Evolutionary conservation across 2,329 filamentous ascomycete genomes (phyloP).

Genomic region (Aureobasidium sp.): DNA sequence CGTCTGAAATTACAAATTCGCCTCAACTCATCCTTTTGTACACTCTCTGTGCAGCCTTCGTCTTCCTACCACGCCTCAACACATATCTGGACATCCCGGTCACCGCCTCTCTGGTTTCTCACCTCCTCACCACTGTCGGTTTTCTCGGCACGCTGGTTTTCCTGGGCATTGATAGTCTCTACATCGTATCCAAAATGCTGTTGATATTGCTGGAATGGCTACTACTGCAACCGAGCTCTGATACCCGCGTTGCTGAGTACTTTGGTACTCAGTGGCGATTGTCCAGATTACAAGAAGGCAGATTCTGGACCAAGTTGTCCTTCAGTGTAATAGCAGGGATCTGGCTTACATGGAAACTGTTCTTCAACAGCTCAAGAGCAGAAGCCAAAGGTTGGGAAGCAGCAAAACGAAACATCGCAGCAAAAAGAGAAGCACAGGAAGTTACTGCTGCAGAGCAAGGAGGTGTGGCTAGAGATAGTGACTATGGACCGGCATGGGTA

Average conservation of each 20-base stretch:
- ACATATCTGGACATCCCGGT: background rate
- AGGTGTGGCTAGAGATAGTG: background rate
- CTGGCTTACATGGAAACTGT: background rate
- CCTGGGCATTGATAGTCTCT: background rate
- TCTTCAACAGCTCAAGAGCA: background rate
- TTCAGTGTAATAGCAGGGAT: too few relatives aligned
- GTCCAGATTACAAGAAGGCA: background rate
- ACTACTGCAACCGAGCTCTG: background rate
- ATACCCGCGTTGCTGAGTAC: too few relatives aligned
- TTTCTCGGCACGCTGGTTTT: background rate
- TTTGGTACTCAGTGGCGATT: background rate
- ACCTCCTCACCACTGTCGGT: background rate
- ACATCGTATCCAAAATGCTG: background rate
- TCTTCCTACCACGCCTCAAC: background rate
- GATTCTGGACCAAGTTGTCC: background rate
- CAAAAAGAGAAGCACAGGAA: background rate
- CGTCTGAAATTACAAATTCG: background rate
- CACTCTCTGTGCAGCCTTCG: background rate
- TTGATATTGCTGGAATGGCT: background rate
- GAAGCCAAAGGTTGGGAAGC: background rate
- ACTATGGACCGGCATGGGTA: background rate
- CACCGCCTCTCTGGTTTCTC: background rate
- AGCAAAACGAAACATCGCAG: background rate
- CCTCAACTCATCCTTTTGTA: background rate
- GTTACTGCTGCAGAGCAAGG: background rate